Conservation (phyloP, 176 grass and related monocot genomes). For the Olyra latifolia region DNA sequence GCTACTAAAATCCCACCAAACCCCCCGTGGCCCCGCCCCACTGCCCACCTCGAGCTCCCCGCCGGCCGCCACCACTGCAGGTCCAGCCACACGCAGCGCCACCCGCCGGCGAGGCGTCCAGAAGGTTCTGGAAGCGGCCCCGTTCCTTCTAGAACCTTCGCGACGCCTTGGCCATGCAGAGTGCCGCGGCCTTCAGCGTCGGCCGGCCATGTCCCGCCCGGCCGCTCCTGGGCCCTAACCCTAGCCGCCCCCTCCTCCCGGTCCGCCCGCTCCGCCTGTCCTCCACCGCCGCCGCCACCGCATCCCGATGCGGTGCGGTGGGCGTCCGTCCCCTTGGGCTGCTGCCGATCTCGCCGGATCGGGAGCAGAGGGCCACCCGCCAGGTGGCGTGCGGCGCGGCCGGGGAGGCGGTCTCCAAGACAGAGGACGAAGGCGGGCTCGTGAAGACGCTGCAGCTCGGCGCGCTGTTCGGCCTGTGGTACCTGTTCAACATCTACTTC, state of each 20-base stretch:
- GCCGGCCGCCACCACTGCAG: background rate
- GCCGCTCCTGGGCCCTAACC: background rate
- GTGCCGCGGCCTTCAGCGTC: conserved; percentile 45
- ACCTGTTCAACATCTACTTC: conserved; percentile 93
- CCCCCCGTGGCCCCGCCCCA: background rate
- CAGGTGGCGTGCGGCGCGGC: conserved; percentile 11
- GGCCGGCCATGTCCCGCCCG: conserved; percentile 41
- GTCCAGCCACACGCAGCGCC: background rate
- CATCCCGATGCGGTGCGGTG: background rate
- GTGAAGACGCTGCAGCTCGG: conserved; percentile 57
- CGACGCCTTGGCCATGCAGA: conserved; percentile 36
- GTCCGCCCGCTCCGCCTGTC: conserved; percentile 17
- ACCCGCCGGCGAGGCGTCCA: background rate
- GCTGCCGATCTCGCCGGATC: conserved; percentile 38
- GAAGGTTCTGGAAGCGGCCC: background rate
- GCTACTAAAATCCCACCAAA: conserved; percentile 6
- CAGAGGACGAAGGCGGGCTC: conserved; percentile 23
- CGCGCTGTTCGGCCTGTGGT: conserved; percentile 73
- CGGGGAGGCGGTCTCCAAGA: background rate
- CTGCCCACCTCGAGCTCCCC: background rate
- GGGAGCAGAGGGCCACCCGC: background rate
- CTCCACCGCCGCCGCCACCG: background rate
- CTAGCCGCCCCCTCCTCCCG: background rate
- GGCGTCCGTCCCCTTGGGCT: conserved; percentile 18
- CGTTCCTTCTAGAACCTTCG: background rate